These are phyloP conservation scores for Meyerozyma elateridarum DNA, from an alignment of 1,139 yeast genomes.

Conservation along the genomic window DNA sequence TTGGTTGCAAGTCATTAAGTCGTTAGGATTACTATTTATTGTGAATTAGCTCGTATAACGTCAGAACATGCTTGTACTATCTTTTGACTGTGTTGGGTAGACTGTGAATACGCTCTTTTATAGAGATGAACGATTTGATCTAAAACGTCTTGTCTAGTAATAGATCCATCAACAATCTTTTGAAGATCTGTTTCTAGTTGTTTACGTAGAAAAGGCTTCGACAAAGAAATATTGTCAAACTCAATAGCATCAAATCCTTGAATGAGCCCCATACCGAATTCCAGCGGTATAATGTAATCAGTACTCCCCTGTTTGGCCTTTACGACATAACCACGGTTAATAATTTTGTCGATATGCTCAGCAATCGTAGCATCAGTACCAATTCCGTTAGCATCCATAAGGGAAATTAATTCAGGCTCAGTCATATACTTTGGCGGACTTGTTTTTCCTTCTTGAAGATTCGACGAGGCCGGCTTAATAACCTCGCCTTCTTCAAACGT, in stretches of 20 bases:
- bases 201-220: constrained; percentile 85
- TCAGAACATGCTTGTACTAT: constrained; percentile 22
- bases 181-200: constrained; percentile 66
- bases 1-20: too few relatives aligned
- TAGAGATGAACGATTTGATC: constrained; percentile 56
- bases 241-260: constrained; percentile 84
- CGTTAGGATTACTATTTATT: constrained; percentile 3
- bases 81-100: constrained; percentile 28
- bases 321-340: constrained; percentile 59
- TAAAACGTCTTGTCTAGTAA: constrained; percentile 51
- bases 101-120: constrained; percentile 50
- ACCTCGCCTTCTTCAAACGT: constrained; percentile 52
- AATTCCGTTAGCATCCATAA: constrained; percentile 96
- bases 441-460: constrained; percentile 70
- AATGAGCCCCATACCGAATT: constrained; percentile 80
- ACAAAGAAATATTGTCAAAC: constrained; percentile 64
- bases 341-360: constrained; percentile 86
- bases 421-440: constrained; percentile 80
- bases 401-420: constrained; percentile 83
- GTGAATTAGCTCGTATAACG: constrained; percentile 11
- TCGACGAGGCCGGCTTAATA: constrained; percentile 49
- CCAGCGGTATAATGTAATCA: constrained; percentile 65
- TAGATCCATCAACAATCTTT: constrained; percentile 63
- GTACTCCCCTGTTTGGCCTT: constrained; percentile 35
- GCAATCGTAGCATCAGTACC: constrained; percentile 99